These are phyloP conservation scores for Talinum fruticosum DNA, from an alignment of 148 eudicot genomes.

Conservation along the genomic window DNA sequence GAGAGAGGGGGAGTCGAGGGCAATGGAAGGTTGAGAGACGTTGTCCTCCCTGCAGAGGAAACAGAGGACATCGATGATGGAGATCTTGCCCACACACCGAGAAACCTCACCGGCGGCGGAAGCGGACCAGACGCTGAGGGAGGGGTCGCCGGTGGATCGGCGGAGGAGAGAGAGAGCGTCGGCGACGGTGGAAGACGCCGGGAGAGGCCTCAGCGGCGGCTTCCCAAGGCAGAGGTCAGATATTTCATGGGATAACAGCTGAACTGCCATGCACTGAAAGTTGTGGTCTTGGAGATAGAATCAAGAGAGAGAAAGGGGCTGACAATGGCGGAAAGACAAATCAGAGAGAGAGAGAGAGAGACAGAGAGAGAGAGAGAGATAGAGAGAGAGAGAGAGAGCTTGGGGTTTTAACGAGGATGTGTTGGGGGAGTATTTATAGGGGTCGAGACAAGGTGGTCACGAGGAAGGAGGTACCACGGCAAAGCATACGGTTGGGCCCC, in stretches of 20 bases:
- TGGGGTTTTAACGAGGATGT: not conserved
- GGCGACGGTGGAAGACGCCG: conserved; percentile 49
- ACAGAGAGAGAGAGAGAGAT: too few species aligned
- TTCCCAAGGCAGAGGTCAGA: conserved; percentile 90
- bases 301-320: not conserved
- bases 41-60: conserved; percentile 58
- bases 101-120: conserved; percentile 14
- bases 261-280: conserved; percentile 57
- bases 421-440: conserved; percentile 1
- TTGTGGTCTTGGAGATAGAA: not conserved
- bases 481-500: too few species aligned
- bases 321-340: too few species aligned
- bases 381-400: not conserved
- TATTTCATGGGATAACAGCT: conserved; percentile 43
- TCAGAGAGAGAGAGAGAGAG: not conserved
- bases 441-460: too few species aligned
- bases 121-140: conserved; percentile 48
- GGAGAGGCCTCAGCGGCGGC: conserved; percentile 57
- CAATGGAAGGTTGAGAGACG: conserved; percentile 34
- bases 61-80: conserved; percentile 61
- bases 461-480: too few species aligned
- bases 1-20: conserved; percentile 48
- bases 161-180: conserved; percentile 62
- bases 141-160: conserved; percentile 50
- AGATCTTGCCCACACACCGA: conserved; percentile 58